Evolutionary conservation across 441 rosid species (phyloP), one percentile per base, ranked within the genome.

Genomic region (Codiaeum variegatum): DNA sequence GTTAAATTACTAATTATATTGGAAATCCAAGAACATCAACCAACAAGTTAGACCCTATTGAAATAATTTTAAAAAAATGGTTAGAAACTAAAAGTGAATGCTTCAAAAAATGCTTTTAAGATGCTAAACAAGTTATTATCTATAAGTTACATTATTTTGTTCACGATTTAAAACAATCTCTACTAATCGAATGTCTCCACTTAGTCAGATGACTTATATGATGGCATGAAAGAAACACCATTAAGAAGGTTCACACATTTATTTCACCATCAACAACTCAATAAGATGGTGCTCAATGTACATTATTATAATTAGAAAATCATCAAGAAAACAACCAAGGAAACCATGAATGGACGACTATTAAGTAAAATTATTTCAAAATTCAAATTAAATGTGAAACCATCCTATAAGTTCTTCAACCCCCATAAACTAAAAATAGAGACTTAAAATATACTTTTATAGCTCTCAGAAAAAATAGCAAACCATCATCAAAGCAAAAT

Each of bases 241-340:
- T 91, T 94, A 29, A 88, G 63, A 51, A 93, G 91, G 78, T 88
- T 90, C 59, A 83, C 76, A 66, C 94, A 90, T 80, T 88, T 90
- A 91, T 80, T 91, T 91, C 72, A 77, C 86, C 98, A 91, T 88
- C 81, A 91, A 77, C 78, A 92, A 88, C 81, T 88, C 96, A 61
- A 93, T 88, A 56, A 91, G 94, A 86, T 88, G 93, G 81, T 91
- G 97, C 62, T 96, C 96, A 28, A 97, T 93, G 86, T 77, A 77
- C 42, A 71, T 58, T 19, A 59, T 47, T 47, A 38, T 32, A 56
- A 59, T 15, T n/a, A 61, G 49, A 28, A 61, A 42, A 62, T 23
- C 23, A 68, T 49, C 54, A 69, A n/a, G 5, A 67, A 46, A 29
- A 42, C 21, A 49, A 47, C 24, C 40, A 23, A 24, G 38, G 40